These are phyloP conservation scores for Trichophyton mentagrophytes DNA, from an alignment of 2,329 filamentous ascomycete genomes.

Conservation along the genomic window DNA sequence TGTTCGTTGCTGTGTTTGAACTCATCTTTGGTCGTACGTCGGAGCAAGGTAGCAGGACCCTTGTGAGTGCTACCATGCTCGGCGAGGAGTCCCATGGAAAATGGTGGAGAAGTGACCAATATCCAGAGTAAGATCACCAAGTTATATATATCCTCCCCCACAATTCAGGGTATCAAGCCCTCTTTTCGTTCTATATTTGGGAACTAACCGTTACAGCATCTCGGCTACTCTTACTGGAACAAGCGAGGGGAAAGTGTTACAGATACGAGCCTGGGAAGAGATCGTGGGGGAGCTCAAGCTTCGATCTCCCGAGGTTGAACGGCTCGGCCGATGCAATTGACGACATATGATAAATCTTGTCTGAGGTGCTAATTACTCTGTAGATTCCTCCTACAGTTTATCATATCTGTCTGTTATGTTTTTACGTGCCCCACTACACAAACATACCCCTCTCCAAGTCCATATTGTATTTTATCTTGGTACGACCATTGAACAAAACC, in stretches of 20 bases:
- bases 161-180: not conserved
- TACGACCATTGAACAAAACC: not conserved
- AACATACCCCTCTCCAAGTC: not conserved
- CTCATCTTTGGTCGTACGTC: constrained; percentile 31
- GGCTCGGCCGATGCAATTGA: not conserved
- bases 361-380: not conserved
- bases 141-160: not conserved
- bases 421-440: not conserved
- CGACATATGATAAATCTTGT: not conserved
- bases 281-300: constrained; percentile 9
- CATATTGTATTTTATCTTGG: not conserved
- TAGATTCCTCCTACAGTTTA: not conserved
- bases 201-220: constrained; percentile 3
- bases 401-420: not conserved
- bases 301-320: constrained; percentile 2
- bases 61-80: constrained; percentile 31
- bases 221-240: constrained; percentile 7
- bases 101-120: constrained; percentile 28
- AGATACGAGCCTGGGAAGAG: constrained; percentile 10
- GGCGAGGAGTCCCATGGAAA: constrained; percentile 33
- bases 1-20: constrained; percentile 24
- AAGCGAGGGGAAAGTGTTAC: constrained; percentile 5
- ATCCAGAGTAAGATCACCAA: constrained; percentile 9
- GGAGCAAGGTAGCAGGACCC: constrained; percentile 33
- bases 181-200: not conserved